A percentile compares a stretch with the other conserved stretches of the same genome.
Evolutionary conservation across 768 basidiomycete species (phyloP).

Genomic region (Psilocybe subaeruginosa): DNA sequence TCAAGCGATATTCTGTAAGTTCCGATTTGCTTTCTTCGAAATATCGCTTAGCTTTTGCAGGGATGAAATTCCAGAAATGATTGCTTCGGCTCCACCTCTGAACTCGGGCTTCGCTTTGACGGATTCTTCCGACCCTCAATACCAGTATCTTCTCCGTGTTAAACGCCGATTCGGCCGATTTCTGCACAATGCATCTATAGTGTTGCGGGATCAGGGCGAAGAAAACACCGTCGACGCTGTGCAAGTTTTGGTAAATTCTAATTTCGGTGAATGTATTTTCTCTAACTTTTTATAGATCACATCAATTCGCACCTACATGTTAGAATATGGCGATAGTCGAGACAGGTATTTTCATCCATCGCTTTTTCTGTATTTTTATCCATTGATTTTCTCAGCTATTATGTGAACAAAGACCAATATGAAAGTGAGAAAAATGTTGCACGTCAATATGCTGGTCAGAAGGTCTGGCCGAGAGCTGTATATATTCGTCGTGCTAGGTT

Average conservation of each 20-base stretch:
- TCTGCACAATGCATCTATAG: constrained; percentile 70
- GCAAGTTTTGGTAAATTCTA: constrained; percentile 59
- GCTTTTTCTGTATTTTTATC: background rate
- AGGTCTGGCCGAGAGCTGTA: constrained; percentile 76
- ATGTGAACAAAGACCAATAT: constrained; percentile 59
- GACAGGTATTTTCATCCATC: constrained; percentile 39
- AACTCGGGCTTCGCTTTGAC: constrained; percentile 69
- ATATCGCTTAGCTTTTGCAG: constrained; percentile 35
- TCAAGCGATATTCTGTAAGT: constrained; percentile 75
- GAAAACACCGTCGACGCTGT: constrained; percentile 85
- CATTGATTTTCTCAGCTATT: constrained; percentile 42
- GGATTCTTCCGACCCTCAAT: constrained; percentile 65
- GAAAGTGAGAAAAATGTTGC: constrained; percentile 66
- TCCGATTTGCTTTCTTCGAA: background rate
- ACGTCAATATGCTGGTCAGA: constrained; percentile 69
- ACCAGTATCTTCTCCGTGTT: constrained; percentile 59
- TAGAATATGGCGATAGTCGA: constrained; percentile 75
- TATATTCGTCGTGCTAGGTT: constrained; percentile 70
- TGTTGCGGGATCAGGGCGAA: constrained; percentile 72
- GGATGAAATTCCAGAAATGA: constrained; percentile 78
- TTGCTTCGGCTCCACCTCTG: constrained; percentile 62
- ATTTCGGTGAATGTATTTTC: too few species aligned
- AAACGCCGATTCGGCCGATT: constrained; percentile 68
- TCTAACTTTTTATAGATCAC: constrained; percentile 46
- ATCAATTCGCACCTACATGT: constrained; percentile 70